Evolutionary conservation across 2,329 filamentous ascomycete genomes (phyloP).

Genomic region (Colletotrichum brevisporum): DNA sequence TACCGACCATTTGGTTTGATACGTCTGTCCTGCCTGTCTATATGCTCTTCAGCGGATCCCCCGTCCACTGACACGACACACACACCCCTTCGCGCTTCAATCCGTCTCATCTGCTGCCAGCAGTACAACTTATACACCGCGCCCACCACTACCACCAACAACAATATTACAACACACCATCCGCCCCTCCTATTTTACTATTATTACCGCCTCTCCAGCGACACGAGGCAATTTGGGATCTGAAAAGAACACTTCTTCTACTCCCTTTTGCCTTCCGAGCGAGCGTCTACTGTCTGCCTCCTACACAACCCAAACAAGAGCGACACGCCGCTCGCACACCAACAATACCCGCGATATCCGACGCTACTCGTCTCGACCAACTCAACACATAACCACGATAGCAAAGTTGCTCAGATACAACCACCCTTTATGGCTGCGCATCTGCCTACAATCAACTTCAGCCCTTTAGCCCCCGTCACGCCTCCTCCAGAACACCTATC

Average conservation of each 20-base stretch:
- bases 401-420: slow-evolving; percentile 20
- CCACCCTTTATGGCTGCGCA: slow-evolving; percentile 39
- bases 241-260: not conserved
- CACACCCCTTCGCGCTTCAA: not conserved
- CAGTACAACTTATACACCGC: slow-evolving; percentile 9
- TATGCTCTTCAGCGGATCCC: slow-evolving; percentile 36
- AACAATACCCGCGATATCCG: slow-evolving; percentile 20
- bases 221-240: not conserved
- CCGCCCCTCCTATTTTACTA: not conserved
- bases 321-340: slow-evolving; percentile 14
- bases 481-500: slow-evolving; percentile 56
- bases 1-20: slow-evolving; percentile 29
- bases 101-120: slow-evolving; percentile 22
- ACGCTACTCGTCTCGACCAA: slow-evolving; percentile 11
- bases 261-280: not conserved
- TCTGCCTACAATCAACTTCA: slow-evolving; percentile 45
- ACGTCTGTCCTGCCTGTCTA: slow-evolving; percentile 25
- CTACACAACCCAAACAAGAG: slow-evolving; percentile 1
- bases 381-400: slow-evolving; percentile 1
- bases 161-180: not conserved
- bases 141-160: slow-evolving; percentile 2
- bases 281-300: not conserved
- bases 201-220: slow-evolving; percentile 8
- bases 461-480: slow-evolving; percentile 54
- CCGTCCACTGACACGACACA: slow-evolving; percentile 19